Evolutionary conservation across 305 asterid genomes (phyloP).

Genomic region (Fraxinus dipetala): DNA sequence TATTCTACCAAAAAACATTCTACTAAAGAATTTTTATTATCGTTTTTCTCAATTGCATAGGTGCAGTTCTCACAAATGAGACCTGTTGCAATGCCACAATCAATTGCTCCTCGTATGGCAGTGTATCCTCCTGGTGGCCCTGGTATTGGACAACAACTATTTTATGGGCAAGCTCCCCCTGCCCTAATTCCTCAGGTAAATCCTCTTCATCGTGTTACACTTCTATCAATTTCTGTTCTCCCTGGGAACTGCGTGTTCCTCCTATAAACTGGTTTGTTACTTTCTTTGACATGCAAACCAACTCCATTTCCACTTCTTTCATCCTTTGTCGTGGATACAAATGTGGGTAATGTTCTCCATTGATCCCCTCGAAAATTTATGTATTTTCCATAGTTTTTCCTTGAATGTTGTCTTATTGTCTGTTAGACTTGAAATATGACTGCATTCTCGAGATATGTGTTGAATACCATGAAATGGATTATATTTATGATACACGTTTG

Average conservation of each 20-base stretch:
- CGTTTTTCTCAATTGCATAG: constrained; percentile 31
- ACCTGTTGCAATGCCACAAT: constrained; percentile 47
- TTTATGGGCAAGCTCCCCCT: constrained; percentile 68
- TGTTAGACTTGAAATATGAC: background rate
- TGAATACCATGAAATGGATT: background rate
- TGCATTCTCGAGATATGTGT: background rate
- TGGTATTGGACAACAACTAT: constrained; percentile 43
- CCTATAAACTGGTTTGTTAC: background rate
- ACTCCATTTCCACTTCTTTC: background rate
- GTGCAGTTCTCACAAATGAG: constrained; percentile 47
- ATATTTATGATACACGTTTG: background rate
- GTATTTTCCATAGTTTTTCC: background rate
- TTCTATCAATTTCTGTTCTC: background rate
- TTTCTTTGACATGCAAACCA: background rate
- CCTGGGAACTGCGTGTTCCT: background rate
- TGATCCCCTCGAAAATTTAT: background rate
- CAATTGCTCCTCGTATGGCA: constrained; percentile 81
- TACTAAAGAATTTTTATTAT: background rate
- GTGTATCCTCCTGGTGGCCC: constrained; percentile 82
- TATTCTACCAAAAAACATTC: background rate
- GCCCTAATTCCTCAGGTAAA: constrained; percentile 73
- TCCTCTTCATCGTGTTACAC: background rate
- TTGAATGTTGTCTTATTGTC: background rate
- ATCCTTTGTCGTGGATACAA: background rate
- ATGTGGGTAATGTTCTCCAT: background rate